phyloP scores from a whole-genome alignment of 2,329 filamentous ascomycete genomes.

The Aspergillus awamori region DNA sequence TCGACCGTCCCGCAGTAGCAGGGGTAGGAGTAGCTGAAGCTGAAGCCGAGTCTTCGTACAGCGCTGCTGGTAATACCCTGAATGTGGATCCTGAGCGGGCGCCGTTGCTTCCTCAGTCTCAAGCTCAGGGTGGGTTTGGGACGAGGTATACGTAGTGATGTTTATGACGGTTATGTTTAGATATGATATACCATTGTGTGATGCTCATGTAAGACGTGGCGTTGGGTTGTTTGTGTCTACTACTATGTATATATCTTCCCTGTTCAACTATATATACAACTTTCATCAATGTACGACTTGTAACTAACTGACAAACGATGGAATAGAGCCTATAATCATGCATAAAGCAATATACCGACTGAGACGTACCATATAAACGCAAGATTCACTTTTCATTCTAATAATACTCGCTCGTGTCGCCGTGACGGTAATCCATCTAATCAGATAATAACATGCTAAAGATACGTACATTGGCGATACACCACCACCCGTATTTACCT shows the following conservation, averaged over 20 bases:
- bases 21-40: neutral
- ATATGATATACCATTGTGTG: neutral
- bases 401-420: neutral
- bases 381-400: neutral
- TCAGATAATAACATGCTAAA: neutral
- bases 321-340: no score
- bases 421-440: neutral
- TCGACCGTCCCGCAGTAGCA: neutral
- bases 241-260: neutral
- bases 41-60: neutral
- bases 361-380: neutral
- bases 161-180: neutral
- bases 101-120: slow-evolving; percentile 10
- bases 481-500: neutral
- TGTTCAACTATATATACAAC: neutral
- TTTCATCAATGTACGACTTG: no score
- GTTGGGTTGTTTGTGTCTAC: neutral
- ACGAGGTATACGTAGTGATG: slow-evolving; percentile 15
- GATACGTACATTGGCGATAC: neutral
- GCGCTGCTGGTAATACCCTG: neutral
- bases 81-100: slow-evolving; percentile 12
- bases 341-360: neutral
- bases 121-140: no score
- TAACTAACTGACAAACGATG: no score
- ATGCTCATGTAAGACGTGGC: neutral